Base-by-base conservation (phyloP, 495 filamentous ascomycete genomes). In the Xylona heveae region DNA sequence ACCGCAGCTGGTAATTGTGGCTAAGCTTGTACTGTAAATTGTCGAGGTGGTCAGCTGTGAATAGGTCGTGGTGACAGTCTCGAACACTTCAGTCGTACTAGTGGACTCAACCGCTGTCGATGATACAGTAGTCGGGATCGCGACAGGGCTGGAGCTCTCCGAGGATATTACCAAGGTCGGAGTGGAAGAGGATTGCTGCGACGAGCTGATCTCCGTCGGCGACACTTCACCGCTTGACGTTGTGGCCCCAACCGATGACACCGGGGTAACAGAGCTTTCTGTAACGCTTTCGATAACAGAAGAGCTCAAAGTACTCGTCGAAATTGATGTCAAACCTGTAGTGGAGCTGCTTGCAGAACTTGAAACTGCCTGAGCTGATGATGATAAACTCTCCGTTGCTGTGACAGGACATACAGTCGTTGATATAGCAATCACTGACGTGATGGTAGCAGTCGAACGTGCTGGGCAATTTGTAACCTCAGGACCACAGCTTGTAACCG, bases 401-500 rank as follows among this genome's bases (percentile, higher is more conserved):
- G 56, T 49, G 26, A 68, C 61, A 20, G 71, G 66, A 44, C 60
- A 65, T 35, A 71, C 48, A 24, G 71, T 74, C 14, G 69, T 74
- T 21, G 58, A 64, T 39, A 71, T 38, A n/a, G 66, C 46, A 40
- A 71, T 55, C 15, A 63, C 57, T 9, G 61, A 58, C 20, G 67
- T 68, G 17, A 62, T 56, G 1, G 68, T 58, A 17, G 51, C 55
- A 38, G 53, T 64, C 28, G 48, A 66, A 14, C 46, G 37, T 23
- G 45, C 63, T 4, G 68, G 68, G 52, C 71, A 76, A 43, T 67
- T 47, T 33, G 61, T 66, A n/a, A 74, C 59, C 5, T 49, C 58
- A 1, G 68, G 46, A 4, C 57, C 55, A 44, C 67, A 72, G 35
- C 58, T 61, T 33, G 61, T 64, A n/a, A 72, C 61, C 5, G 50